Conservation (phyloP, 2,329 filamentous ascomycete species). For the Periconia sp. region DNA sequence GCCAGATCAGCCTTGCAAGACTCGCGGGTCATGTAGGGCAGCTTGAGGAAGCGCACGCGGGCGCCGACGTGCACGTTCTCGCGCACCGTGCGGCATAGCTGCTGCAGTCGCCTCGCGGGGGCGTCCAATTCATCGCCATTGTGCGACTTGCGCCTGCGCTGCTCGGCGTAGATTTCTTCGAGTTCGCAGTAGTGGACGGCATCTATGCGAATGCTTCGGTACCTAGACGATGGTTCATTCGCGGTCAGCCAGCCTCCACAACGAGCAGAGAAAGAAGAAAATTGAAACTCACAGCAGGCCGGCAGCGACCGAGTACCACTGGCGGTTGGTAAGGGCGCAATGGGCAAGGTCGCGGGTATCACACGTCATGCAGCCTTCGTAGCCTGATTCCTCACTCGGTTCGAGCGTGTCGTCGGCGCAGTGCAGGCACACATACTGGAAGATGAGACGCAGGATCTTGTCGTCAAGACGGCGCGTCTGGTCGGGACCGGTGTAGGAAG, state of each 20-base stretch:
- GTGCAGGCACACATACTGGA: conserved; percentile 82
- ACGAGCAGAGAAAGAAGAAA: neutral
- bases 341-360: conserved; percentile 85
- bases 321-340: conserved; percentile 72
- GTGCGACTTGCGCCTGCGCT: conserved; percentile 57
- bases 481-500: conserved; percentile 45
- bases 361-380: conserved; percentile 88
- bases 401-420: conserved; percentile 69
- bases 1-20: conserved; percentile 82
- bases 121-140: conserved; percentile 82
- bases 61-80: conserved; percentile 72
- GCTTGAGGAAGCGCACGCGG: conserved; percentile 77
- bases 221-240: conserved; percentile 53
- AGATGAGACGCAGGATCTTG: conserved; percentile 74
- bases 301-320: conserved; percentile 66
- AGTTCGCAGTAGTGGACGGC: conserved; percentile 91
- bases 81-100: conserved; percentile 80
- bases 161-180: conserved; percentile 78
- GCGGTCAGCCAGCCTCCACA: too few species aligned
- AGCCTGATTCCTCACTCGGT: conserved; percentile 76
- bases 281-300: conserved; percentile 62
- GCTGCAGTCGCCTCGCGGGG: conserved; percentile 71
- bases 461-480: conserved; percentile 59
- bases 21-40: conserved; percentile 93
- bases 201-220: conserved; percentile 88